Conservation (phyloP, 2,329 filamentous ascomycete species). For the Ascochyta fabae region DNA sequence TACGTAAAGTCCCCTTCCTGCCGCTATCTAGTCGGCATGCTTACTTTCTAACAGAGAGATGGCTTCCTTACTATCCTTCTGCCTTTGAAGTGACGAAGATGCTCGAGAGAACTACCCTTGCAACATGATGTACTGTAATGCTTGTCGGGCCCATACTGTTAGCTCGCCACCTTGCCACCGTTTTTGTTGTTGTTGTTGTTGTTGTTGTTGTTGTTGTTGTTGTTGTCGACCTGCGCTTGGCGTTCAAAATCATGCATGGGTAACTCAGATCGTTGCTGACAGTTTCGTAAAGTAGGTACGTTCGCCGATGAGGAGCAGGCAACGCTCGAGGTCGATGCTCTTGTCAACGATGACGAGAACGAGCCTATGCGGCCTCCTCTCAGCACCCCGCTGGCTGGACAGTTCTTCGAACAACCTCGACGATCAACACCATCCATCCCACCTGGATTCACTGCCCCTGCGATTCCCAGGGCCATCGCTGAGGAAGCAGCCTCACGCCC, state of each 20-base stretch:
- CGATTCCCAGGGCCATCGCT: slow-evolving; percentile 27
- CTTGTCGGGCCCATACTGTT: slow-evolving; percentile 23
- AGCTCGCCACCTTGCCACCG: slow-evolving; percentile 25
- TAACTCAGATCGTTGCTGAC: slow-evolving; percentile 49
- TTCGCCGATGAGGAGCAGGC: slow-evolving; percentile 65
- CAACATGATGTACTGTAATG: slow-evolving; percentile 40
- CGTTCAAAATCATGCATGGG: background rate
- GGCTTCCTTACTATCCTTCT: slow-evolving; percentile 43
- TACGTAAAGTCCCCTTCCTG: slow-evolving; percentile 53
- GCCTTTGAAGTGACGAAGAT: slow-evolving; percentile 51
- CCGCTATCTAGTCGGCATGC: slow-evolving; percentile 47
- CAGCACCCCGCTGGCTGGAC: slow-evolving; percentile 27
- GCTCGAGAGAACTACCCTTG: slow-evolving; percentile 39
- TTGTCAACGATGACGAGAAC: slow-evolving; percentile 64
- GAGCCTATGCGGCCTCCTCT: slow-evolving; percentile 41
- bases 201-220: slow-evolving; percentile 13
- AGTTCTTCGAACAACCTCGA: slow-evolving; percentile 46
- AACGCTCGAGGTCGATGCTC: slow-evolving; percentile 68
- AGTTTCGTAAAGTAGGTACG: slow-evolving; percentile 64
- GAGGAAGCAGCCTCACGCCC: slow-evolving; percentile 32
- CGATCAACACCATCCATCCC: slow-evolving; percentile 55
- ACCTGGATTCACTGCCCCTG: slow-evolving; percentile 51
- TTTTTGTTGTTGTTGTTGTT: too few relatives aligned
- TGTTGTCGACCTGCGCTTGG: background rate
- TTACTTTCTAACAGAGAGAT: slow-evolving; percentile 53